These are phyloP conservation scores for Delonix regia DNA, from an alignment of 306 rosid genomes.

Conservation along the genomic window DNA sequence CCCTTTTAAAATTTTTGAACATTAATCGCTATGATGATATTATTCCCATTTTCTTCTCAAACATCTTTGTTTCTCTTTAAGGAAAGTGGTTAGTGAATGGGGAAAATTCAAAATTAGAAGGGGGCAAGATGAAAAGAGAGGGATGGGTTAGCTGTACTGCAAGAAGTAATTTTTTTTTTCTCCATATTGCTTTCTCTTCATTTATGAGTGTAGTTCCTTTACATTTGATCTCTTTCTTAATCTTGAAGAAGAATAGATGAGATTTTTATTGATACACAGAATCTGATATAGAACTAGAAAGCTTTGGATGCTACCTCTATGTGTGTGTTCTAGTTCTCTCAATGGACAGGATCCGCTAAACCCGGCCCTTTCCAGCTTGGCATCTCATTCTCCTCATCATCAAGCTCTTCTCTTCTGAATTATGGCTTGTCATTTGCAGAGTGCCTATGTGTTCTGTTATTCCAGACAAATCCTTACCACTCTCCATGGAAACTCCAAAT, in stretches of 20 bases:
- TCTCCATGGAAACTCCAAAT: neutral
- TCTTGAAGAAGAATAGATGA: slow-evolving; percentile 6
- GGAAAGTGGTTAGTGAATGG: slow-evolving; percentile 45
- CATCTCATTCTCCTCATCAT: slow-evolving; percentile 42
- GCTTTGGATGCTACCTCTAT: slow-evolving; percentile 56
- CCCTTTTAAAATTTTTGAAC: slow-evolving; percentile 34
- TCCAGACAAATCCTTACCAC: slow-evolving; percentile 32
- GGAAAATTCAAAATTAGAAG: slow-evolving; percentile 40
- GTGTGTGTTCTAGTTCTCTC: slow-evolving; percentile 42
- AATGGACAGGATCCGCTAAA: slow-evolving; percentile 88
- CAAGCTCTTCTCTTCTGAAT: slow-evolving; percentile 44
- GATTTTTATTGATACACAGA: slow-evolving; percentile 33
- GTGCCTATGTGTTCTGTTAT: slow-evolving; percentile 42
- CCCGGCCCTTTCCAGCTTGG: slow-evolving; percentile 79
- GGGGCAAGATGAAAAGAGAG: slow-evolving; percentile 48
- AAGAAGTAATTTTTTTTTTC: slow-evolving; percentile 44
- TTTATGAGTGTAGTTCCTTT: slow-evolving; percentile 48
- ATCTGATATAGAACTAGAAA: slow-evolving; percentile 34
- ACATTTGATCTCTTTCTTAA: neutral
- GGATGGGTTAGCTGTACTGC: slow-evolving; percentile 61
- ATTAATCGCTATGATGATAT: slow-evolving; percentile 64
- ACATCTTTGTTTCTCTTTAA: slow-evolving; percentile 54
- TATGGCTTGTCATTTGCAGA: slow-evolving; percentile 49
- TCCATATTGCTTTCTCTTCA: slow-evolving; percentile 44
- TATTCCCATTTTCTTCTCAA: slow-evolving; percentile 55